These are phyloP conservation scores for Chlorella vulgaris DNA, from an alignment of 139 green algal genomes.

Conservation along the genomic window DNA sequence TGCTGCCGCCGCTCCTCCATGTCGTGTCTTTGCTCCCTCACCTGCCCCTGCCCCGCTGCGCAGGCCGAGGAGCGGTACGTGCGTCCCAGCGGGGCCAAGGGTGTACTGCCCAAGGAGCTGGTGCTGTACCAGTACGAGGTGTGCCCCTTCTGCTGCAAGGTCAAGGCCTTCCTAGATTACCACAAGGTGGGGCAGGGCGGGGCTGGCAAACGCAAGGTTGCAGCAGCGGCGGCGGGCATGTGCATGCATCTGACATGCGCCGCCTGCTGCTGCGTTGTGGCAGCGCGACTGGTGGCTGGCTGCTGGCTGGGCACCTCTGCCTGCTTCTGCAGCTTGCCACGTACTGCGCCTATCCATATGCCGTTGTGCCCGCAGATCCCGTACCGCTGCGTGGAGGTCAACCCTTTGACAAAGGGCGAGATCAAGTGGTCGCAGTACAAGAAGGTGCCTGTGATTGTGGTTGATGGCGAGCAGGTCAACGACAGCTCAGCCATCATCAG, in stretches of 20 bases:
- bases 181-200: slow-evolving; percentile 65
- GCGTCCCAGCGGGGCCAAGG: background rate
- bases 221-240: too few relatives aligned
- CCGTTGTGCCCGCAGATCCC: slow-evolving; percentile 69
- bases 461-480: slow-evolving; percentile 81
- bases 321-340: background rate
- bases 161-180: slow-evolving; percentile 96
- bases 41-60: background rate
- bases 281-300: too few relatives aligned
- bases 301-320: background rate
- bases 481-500: slow-evolving; percentile 89
- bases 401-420: slow-evolving; percentile 94
- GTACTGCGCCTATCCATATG: background rate
- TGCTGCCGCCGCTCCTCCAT: background rate
- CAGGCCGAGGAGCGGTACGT: slow-evolving; percentile 30
- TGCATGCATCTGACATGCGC: too few relatives aligned
- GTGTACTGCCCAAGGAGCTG: slow-evolving; percentile 50
- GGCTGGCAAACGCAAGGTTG: background rate
- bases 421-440: slow-evolving; percentile 85
- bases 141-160: slow-evolving; percentile 99
- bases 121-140: slow-evolving; percentile 95
- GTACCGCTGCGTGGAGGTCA: slow-evolving; percentile 95
- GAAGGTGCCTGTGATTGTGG: slow-evolving; percentile 83
- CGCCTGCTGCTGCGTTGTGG: too few relatives aligned
- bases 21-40: background rate